Evolutionary conservation across 805 yeast genomes (phyloP).

Genomic region (Wickerhamiella slavikovae): DNA sequence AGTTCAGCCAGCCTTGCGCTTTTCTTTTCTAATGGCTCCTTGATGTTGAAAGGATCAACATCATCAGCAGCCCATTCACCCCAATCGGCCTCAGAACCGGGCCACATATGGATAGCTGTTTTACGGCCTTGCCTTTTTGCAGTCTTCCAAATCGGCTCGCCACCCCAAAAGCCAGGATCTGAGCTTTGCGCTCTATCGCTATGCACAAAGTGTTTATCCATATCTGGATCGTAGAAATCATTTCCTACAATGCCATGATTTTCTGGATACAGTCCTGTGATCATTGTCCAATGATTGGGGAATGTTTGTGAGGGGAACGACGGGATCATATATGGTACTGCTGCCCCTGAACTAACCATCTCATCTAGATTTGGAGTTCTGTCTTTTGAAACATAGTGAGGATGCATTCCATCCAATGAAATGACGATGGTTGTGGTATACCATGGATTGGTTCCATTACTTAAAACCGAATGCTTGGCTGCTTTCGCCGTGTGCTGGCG

Average conservation of each 20-base stretch:
- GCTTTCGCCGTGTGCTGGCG: neutral
- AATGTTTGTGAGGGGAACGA: slow-evolving; percentile 78
- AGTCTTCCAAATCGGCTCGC: slow-evolving; percentile 77
- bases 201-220: slow-evolving; percentile 38
- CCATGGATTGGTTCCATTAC: slow-evolving; percentile 47
- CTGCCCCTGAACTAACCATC: slow-evolving; percentile 34
- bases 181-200: slow-evolving; percentile 33
- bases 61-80: slow-evolving; percentile 28
- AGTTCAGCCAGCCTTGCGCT: slow-evolving; percentile 37
- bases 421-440: slow-evolving; percentile 64
- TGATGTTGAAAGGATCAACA: slow-evolving; percentile 42
- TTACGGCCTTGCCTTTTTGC: slow-evolving; percentile 39
- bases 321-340: slow-evolving; percentile 64
- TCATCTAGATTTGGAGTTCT: slow-evolving; percentile 54
- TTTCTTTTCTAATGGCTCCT: slow-evolving; percentile 39
- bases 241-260: slow-evolving; percentile 80
- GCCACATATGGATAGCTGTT: slow-evolving; percentile 90
- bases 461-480: slow-evolving; percentile 1
- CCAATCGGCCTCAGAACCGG: slow-evolving; percentile 65
- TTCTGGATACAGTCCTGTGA: slow-evolving; percentile 68
- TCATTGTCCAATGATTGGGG: slow-evolving; percentile 82
- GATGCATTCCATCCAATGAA: slow-evolving; percentile 81
- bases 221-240: slow-evolving; percentile 45
- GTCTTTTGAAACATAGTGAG: slow-evolving; percentile 49
- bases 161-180: slow-evolving; percentile 62